A percentile compares a stretch with the other conserved stretches of the same genome.
Evolutionary conservation across 2,329 filamentous ascomycete genomes (phyloP).

Genomic region (Colletotrichum abscissum): DNA sequence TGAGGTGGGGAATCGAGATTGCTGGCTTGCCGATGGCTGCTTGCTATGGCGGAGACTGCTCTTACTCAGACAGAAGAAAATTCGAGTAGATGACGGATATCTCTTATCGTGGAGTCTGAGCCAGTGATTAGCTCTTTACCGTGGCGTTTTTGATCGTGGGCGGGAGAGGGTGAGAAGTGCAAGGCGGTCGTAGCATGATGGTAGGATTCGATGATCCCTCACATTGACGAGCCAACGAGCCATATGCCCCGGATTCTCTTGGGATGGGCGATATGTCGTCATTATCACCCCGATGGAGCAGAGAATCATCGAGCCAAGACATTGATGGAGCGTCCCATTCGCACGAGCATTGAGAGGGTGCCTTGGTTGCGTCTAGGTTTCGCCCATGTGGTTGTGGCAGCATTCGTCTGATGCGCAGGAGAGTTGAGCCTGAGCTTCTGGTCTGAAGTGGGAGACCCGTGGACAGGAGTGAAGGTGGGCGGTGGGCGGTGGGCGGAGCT

Average conservation of each 20-base stretch:
- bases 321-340: background rate
- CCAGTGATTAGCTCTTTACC: background rate
- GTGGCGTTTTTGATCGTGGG: background rate
- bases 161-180: background rate
- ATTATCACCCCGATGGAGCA: constrained; percentile 11
- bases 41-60: background rate
- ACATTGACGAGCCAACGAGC: background rate
- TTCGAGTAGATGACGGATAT: background rate
- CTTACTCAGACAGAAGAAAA: background rate
- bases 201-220: background rate
- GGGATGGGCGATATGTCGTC: background rate
- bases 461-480: background rate
- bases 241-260: background rate
- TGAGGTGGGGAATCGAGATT: background rate
- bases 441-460: no score
- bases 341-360: background rate
- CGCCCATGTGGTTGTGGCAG: background rate
- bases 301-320: constrained; percentile 7
- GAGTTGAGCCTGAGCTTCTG: background rate
- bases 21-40: background rate
- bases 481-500: background rate
- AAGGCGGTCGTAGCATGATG: background rate
- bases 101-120: background rate
- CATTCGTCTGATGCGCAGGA: background rate
- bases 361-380: background rate